Evolutionary conservation across 257 asterid genomes (phyloP).

Genomic region (Solanum sejunctum): DNA sequence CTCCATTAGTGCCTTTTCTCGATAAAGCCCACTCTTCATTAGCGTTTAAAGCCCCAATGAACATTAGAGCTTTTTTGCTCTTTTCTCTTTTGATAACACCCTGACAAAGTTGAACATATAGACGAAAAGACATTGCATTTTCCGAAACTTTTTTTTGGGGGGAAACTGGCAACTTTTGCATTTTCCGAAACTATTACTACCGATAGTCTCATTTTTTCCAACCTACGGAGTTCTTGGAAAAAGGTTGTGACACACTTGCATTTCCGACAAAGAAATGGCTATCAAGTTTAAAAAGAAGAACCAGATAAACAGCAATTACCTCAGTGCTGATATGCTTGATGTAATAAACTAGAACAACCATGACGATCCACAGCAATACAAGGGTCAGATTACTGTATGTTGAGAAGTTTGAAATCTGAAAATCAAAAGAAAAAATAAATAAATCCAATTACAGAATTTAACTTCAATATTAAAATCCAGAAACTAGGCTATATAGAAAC

Average conservation of each 20-base stretch:
- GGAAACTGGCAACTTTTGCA: not conserved
- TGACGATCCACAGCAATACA: constrained; percentile 80
- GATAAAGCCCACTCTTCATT: no score
- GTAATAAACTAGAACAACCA: constrained; percentile 58
- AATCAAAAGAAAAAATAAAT: constrained; percentile 1
- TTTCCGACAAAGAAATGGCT: not conserved
- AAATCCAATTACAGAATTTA: not conserved
- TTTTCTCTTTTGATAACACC: no score
- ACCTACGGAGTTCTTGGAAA: not conserved
- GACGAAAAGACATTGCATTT: not conserved
- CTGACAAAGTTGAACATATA: not conserved
- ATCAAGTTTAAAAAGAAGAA: not conserved
- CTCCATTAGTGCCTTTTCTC: no score
- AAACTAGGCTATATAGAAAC: constrained; percentile 6
- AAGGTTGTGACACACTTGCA: not conserved
- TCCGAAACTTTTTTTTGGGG: not conserved
- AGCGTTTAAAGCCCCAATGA: no score
- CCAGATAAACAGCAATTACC: constrained; percentile 34
- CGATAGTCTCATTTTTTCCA: not conserved
- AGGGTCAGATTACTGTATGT: constrained; percentile 89
- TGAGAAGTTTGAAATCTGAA: constrained; percentile 90
- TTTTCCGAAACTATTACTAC: not conserved
- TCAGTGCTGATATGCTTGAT: constrained; percentile 70
- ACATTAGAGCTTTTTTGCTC: no score
- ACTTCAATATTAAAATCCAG: not conserved